A percentile compares a stretch with the other conserved stretches of the same genome.
These are phyloP conservation scores for Corynespora cassiicola DNA, from an alignment of 2,329 filamentous ascomycete genomes.

Conservation along the genomic window DNA sequence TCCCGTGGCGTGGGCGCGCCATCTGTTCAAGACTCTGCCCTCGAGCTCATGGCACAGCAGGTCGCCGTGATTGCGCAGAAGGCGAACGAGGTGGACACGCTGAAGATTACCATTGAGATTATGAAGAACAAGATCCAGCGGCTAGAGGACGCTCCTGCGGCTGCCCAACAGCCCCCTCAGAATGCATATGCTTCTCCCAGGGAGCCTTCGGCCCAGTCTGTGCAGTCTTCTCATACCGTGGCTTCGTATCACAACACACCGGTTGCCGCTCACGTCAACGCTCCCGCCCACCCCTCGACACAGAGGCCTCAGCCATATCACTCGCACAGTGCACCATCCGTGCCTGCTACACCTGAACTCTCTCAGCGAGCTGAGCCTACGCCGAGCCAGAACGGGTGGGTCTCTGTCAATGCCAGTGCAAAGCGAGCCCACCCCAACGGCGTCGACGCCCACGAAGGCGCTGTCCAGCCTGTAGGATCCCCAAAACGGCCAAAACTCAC, in stretches of 20 bases:
- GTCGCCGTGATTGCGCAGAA: slow-evolving; percentile 49
- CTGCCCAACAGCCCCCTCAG: slow-evolving; percentile 10
- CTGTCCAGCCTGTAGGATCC: slow-evolving; percentile 42
- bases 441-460: slow-evolving; percentile 36
- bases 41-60: slow-evolving; percentile 54
- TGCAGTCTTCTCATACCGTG: slow-evolving; percentile 19
- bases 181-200: slow-evolving; percentile 14
- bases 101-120: slow-evolving; percentile 56
- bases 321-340: slow-evolving; percentile 18
- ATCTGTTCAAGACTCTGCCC: slow-evolving; percentile 42
- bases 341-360: slow-evolving; percentile 20
- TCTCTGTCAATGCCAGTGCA: slow-evolving; percentile 49
- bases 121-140: slow-evolving; percentile 54
- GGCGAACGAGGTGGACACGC: slow-evolving; percentile 53
- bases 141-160: slow-evolving; percentile 38
- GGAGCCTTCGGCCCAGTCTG: slow-evolving; percentile 20
- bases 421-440: slow-evolving; percentile 48
- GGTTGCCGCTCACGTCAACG: slow-evolving; percentile 17
- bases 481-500: slow-evolving; percentile 55
- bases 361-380: slow-evolving; percentile 24
- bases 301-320: slow-evolving; percentile 20
- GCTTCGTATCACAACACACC: slow-evolving; percentile 18
- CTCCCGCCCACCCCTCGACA: slow-evolving; percentile 22
- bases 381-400: slow-evolving; percentile 46
- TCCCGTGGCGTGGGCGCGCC: slow-evolving; percentile 16